Conservation (phyloP, 2,329 filamentous ascomycete genomes). For the Aspergillus chevalieri region DNA sequence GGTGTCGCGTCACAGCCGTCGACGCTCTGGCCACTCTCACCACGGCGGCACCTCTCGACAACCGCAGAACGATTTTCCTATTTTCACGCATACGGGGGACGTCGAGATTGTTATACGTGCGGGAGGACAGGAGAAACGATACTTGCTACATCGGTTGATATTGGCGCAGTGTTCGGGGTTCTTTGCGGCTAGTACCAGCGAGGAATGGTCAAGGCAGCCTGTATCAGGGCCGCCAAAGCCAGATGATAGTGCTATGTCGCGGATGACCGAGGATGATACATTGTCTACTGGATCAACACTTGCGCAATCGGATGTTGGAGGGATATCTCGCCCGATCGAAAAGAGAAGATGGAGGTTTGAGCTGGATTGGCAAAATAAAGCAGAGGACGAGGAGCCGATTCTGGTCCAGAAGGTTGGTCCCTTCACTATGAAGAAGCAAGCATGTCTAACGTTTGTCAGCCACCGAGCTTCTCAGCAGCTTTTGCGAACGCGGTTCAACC, state of each 20-base stretch:
- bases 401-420: conserved; percentile 67
- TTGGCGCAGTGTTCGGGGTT: conserved; percentile 87
- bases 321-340: conserved; percentile 36
- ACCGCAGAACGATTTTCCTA: conserved; percentile 83
- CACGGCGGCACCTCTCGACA: conserved; percentile 63
- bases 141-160: conserved; percentile 81
- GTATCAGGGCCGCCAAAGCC: conserved; percentile 42
- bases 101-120: conserved; percentile 78
- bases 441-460: conserved; percentile 15
- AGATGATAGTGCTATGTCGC: conserved; percentile 25
- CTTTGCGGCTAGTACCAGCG: conserved; percentile 73
- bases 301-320: conserved; percentile 33
- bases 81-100: conserved; percentile 85
- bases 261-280: conserved; percentile 31
- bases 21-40: conserved; percentile 76
- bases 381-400: conserved; percentile 75
- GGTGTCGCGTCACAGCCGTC: conserved; percentile 59
- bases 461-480: conserved; percentile 43
- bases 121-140: conserved; percentile 68
- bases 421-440: conserved; percentile 5
- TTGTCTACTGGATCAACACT: conserved; percentile 33
- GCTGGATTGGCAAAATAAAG: conserved; percentile 65
- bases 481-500: conserved; percentile 47
- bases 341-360: conserved; percentile 78
- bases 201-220: conserved; percentile 60